Conservation (phyloP, 2,329 filamentous ascomycete species). For the Cordyceps javanica region DNA sequence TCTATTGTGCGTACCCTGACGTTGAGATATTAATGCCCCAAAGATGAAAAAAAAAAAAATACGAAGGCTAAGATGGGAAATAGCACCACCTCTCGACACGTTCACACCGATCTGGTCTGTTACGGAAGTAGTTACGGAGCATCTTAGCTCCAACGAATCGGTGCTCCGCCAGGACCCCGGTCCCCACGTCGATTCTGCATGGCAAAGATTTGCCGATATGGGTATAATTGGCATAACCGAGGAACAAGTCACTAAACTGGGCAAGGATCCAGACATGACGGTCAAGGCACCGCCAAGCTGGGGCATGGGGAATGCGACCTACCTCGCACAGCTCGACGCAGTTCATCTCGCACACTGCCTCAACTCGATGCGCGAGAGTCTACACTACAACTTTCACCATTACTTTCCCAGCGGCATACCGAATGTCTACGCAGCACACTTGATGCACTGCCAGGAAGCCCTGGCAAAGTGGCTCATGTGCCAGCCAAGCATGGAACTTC, state of each 20-base stretch:
- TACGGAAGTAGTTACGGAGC: not conserved
- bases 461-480: conserved; percentile 3
- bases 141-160: not conserved
- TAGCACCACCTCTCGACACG: not conserved
- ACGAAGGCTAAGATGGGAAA: too few species aligned
- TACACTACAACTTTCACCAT: not conserved
- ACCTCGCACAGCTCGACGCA: not conserved
- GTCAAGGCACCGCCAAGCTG: conserved; percentile 9
- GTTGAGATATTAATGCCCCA: not conserved
- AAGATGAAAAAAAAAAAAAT: not conserved
- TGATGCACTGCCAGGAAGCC: conserved; percentile 4
- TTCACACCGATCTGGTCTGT: not conserved
- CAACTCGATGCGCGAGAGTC: conserved; percentile 6
- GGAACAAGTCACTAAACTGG: conserved; percentile 3
- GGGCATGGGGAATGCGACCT: conserved; percentile 5
- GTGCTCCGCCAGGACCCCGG: conserved; percentile 9
- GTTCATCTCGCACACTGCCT: conserved; percentile 6
- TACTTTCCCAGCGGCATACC: not conserved
- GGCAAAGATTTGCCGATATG: conserved; percentile 3
- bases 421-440: not conserved
- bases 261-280: conserved; percentile 2
- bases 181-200: conserved; percentile 1
- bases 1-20: not conserved
- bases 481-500: conserved; percentile 5
- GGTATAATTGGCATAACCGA: conserved; percentile 4